Evolutionary conservation across 1,284 basidiomycete genomes (phyloP).

Genomic region (Trichosporon sp.): DNA sequence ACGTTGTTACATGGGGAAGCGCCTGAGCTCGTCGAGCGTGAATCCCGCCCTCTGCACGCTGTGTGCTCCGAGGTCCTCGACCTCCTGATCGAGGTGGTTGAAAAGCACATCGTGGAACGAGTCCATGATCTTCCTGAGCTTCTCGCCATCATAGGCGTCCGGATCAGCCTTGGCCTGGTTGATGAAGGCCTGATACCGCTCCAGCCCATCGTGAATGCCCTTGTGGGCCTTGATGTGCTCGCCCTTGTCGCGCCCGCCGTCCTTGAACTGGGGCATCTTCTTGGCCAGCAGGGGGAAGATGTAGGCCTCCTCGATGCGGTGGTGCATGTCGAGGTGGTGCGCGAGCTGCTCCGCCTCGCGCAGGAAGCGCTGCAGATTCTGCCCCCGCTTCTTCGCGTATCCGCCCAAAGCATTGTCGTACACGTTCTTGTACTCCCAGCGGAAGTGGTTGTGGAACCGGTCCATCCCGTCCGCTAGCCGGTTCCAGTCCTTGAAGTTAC

Average conservation of each 20-base stretch:
- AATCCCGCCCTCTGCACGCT: constrained; percentile 67
- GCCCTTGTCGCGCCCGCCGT: constrained; percentile 55
- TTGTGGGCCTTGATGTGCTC: constrained; percentile 66
- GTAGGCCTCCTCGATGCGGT: constrained; percentile 63
- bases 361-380: constrained; percentile 60
- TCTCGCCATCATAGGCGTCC: constrained; percentile 62
- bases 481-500: constrained; percentile 29
- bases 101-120: constrained; percentile 68
- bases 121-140: constrained; percentile 66
- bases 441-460: constrained; percentile 50
- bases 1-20: constrained; percentile 58
- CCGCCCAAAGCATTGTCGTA: constrained; percentile 62
- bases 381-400: constrained; percentile 58
- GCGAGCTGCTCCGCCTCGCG: constrained; percentile 59
- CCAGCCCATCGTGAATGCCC: constrained; percentile 68
- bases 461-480: constrained; percentile 52
- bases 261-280: constrained; percentile 65
- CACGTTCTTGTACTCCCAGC: constrained; percentile 48
- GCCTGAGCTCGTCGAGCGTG: constrained; percentile 65
- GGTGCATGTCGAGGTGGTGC: constrained; percentile 66
- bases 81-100: constrained; percentile 69
- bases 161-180: constrained; percentile 61
- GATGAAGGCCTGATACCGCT: constrained; percentile 61
- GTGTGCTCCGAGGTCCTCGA: constrained; percentile 64
- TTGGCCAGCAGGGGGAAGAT: constrained; percentile 68